Evolutionary conservation across 1,284 basidiomycete genomes (phyloP).

Genomic region (Boletellus deceptivus): DNA sequence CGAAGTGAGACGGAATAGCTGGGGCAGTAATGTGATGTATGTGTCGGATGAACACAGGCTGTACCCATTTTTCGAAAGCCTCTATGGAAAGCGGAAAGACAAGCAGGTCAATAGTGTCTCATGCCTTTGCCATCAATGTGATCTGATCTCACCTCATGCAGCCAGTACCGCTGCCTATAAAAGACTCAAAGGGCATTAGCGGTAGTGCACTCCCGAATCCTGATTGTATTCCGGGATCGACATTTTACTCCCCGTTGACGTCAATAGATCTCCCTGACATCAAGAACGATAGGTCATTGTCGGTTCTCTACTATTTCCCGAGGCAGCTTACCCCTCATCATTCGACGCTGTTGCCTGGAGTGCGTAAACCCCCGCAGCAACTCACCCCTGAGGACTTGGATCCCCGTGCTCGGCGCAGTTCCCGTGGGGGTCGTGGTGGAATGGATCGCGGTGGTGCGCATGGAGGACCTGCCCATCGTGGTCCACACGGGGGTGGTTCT

Average conservation of each 20-base stretch:
- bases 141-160: slow-evolving; percentile 29
- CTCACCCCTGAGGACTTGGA: slow-evolving; percentile 79
- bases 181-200: slow-evolving; percentile 74
- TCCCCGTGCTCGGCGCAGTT: slow-evolving; percentile 38
- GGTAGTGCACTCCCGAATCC: slow-evolving; percentile 84
- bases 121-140: neutral
- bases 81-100: slow-evolving; percentile 88
- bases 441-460: slow-evolving; percentile 41
- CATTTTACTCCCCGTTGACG: slow-evolving; percentile 75
- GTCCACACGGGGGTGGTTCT: slow-evolving; percentile 31
- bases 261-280: slow-evolving; percentile 73
- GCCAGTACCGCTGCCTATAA: slow-evolving; percentile 70
- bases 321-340: slow-evolving; percentile 83
- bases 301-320: slow-evolving; percentile 89
- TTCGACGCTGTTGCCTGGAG: slow-evolving; percentile 80
- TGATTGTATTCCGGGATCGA: slow-evolving; percentile 88
- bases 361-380: slow-evolving; percentile 57
- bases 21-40: slow-evolving; percentile 85
- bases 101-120: slow-evolving; percentile 59
- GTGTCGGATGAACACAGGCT: slow-evolving; percentile 83
- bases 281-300: slow-evolving; percentile 82
- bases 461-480: slow-evolving; percentile 31
- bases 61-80: slow-evolving; percentile 81
- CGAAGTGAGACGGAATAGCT: slow-evolving; percentile 81
- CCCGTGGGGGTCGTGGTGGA: slow-evolving; percentile 43